Base-by-base conservation (phyloP, 352 stramenopile species). In the Paralagenidium karlingii region DNA sequence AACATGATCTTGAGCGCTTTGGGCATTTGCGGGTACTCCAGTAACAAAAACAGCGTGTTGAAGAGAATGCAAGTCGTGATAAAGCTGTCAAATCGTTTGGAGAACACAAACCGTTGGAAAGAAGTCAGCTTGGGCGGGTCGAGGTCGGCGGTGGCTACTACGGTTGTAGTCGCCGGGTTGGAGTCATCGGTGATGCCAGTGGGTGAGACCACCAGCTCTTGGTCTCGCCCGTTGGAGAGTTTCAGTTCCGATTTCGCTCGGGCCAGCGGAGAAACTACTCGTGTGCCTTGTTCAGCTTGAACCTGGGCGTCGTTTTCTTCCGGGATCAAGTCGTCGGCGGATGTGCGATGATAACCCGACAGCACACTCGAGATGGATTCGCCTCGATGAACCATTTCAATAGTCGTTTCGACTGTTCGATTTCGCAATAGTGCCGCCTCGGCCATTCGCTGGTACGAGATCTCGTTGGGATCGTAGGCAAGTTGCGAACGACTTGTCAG, bases 61-160 rank as follows among this genome's bases (percentile, higher is more conserved):
- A 68, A 25, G 5, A 74, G 49, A 47, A 87, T 87, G 18, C 68
- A 82, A 6, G 51, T 40, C 0, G 70, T 87, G 34, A 87, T 63
- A n/a, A 57, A 56, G 42, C 85, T 68, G 32, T 82, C 74, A 25
- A 82, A 87, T 18, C 52, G 65, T 48, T 85, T 82, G 3, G 70
- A 85, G 18, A 84, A 49, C 19, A 87, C 70, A 13, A 75, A 45
- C 1, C 50, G 54, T 28, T 81, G 65, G 13, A 64, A 53, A 8
- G 22, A 58, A 50, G 36, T 44, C 43, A 40, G 13, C 15, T 0
- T 15, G 29, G 26, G 16, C 15, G 6, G 25, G 28, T 1, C 8
- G 34, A 27, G 13, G n/a, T 24, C 28, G 19, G 19, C 19, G 34
- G 8, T 40, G 15, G 43, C 22, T 51, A 36, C 19, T 46, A 52